phyloP scores from a whole-genome alignment of 1,139 yeast genomes.

The Geotrichum aggregatum region DNA sequence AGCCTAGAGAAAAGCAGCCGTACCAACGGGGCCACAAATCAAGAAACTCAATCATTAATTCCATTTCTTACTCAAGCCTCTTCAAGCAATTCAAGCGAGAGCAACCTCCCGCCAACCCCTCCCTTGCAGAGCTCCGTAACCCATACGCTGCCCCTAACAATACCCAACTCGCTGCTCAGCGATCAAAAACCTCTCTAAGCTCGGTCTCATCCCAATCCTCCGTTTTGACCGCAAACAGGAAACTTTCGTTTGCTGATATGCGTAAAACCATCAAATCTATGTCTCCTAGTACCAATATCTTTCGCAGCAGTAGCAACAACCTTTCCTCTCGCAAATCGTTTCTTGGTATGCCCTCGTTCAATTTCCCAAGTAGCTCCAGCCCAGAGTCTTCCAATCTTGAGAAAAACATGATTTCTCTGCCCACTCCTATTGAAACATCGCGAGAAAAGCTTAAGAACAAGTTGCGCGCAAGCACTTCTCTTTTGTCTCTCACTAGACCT shows the following conservation, averaged over 20 bases:
- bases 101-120: not conserved
- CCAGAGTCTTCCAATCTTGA: conserved; percentile 4
- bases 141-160: not conserved
- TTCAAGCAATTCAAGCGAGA: conserved; percentile 15
- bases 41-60: conserved; percentile 16
- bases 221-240: not conserved
- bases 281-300: conserved; percentile 7
- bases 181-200: conserved; percentile 4
- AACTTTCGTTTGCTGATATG: conserved; percentile 2
- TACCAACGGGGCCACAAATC: conserved; percentile 11
- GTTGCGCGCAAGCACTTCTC: conserved; percentile 50
- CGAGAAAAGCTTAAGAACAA: conserved; percentile 52
- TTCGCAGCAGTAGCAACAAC: conserved; percentile 3
- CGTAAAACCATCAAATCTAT: conserved; percentile 4
- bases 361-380: conserved; percentile 3
- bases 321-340: conserved; percentile 11
- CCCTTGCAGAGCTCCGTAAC: conserved; percentile 2
- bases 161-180: conserved; percentile 1
- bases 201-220: conserved; percentile 3
- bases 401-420: conserved; percentile 51
- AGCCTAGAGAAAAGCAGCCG: not conserved
- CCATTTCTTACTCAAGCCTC: conserved; percentile 14
- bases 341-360: conserved; percentile 7
- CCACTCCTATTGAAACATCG: conserved; percentile 53
- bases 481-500: conserved; percentile 42